phyloP scores from a whole-genome alignment of 2,329 filamentous ascomycete species.

The Aspergillus arachidicola region DNA sequence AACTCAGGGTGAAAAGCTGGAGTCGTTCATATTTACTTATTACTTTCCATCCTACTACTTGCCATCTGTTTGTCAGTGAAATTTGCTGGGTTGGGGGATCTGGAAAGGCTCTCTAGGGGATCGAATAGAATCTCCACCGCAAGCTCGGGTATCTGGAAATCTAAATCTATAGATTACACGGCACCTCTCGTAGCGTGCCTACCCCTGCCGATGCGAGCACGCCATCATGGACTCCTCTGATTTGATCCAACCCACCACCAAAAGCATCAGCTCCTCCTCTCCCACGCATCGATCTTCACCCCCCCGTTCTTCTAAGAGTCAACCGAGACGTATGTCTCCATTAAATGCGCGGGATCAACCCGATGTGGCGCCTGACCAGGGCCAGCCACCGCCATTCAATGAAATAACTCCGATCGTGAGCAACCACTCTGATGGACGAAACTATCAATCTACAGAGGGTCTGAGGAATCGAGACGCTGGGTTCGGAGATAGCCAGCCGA shows the following conservation, averaged over 20 bases:
- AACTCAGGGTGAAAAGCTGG: not conserved
- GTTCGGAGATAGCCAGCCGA: constrained; percentile 14
- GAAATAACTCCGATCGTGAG: constrained; percentile 39
- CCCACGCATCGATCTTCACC: constrained; percentile 28
- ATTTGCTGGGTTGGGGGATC: not conserved
- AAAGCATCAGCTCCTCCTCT: constrained; percentile 22
- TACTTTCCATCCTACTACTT: not conserved
- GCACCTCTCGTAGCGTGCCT: not conserved
- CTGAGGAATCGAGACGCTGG: constrained; percentile 19
- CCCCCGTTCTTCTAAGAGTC: constrained; percentile 17
- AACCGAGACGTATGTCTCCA: constrained; percentile 26
- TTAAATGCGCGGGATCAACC: constrained; percentile 23
- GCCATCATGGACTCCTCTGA: constrained; percentile 39
- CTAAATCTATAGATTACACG: not conserved
- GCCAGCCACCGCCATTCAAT: constrained; percentile 20
- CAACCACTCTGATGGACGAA: constrained; percentile 25
- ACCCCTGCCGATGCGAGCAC: constrained; percentile 29
- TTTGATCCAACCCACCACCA: constrained; percentile 26
- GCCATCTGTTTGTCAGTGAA: not conserved
- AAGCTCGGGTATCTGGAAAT: not conserved
- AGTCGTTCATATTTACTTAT: not conserved
- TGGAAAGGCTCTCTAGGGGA: not conserved
- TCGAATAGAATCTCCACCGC: not conserved
- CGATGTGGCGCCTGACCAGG: constrained; percentile 22
- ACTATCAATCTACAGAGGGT: constrained; percentile 37